Base-by-base conservation (phyloP, 306 rosid species). In the Rosa lucieae region DNA sequence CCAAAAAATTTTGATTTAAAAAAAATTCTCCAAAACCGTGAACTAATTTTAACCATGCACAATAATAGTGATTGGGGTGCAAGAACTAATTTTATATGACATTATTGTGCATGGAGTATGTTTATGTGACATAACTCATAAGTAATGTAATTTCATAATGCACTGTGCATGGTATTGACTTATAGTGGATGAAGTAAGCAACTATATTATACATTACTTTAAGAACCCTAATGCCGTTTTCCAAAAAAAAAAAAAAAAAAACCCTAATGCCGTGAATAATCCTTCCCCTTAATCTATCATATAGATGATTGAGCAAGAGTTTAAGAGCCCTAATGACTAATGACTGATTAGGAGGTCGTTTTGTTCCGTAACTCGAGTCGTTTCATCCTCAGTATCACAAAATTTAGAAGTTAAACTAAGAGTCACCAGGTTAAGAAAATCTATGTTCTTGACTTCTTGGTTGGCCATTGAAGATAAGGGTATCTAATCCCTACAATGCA, bases 391-490 rank as follows among this genome's bases (percentile, higher is more conserved):
- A 61, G 61, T 55, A 29, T 29, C 68, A 63, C 68, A 63, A 29
- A 63, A 29, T 3, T 10, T 3, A 59, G n/a, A 21, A 58, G 5
- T 0, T 29, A 63, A 32, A 14, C 68, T 42, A 63, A 62, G 37
- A 61, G 42, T 26, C 40, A 5, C 40, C 29, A 26, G 29, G 29
- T 26, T 26, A 26, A 62, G 0, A 40, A 40, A 43, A 43, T 43
- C 46, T 43, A 43, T 43, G 47, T 43, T 8, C 63, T n/a, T n/a
- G n/a, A n/a, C n/a, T n/a, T n/a, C n/a, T 32, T 63, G 69, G 43
- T 63, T 32, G 43, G n/a, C 8, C 69, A 32, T 63, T 63, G 69
- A 63, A 32, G 69, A 63, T 63, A 63, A 61, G 69, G 69, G 42
- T 32, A 63, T 63, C 43, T 63, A 32, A 63, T 63, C 69, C 42